Percentiles rank a stretch among this genome's conserved stretches.
phyloP scores from a whole-genome alignment of 2,329 filamentous ascomycete species.

The Beauveria australis region DNA sequence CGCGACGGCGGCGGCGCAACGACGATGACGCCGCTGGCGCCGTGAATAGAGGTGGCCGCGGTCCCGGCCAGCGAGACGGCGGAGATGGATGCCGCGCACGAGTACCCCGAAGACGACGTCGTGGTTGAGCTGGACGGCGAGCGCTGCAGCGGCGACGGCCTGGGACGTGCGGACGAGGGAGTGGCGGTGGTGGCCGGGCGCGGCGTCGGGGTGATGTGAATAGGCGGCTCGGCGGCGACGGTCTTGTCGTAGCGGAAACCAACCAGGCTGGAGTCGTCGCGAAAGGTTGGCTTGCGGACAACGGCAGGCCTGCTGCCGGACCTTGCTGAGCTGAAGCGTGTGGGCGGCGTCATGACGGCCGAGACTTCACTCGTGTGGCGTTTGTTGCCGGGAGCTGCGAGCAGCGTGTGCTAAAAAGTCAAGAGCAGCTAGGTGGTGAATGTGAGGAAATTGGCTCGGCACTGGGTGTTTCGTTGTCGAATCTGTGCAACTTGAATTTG shows the following conservation, averaged over 20 bases:
- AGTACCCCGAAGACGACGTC: slow-evolving; percentile 19
- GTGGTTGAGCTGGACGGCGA: slow-evolving; percentile 16
- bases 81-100: slow-evolving; percentile 10
- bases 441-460: not conserved
- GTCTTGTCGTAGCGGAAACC: slow-evolving; percentile 55
- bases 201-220: slow-evolving; percentile 35
- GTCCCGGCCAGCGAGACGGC: slow-evolving; percentile 10
- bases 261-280: slow-evolving; percentile 43
- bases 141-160: slow-evolving; percentile 11
- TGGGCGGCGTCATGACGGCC: not conserved
- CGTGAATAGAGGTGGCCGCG: slow-evolving; percentile 1
- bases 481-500: too few relatives aligned
- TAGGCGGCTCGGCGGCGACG: slow-evolving; percentile 47
- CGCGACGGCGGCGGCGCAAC: slow-evolving; percentile 19
- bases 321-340: not conserved
- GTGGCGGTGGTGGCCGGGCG: slow-evolving; percentile 7
- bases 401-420: not conserved
- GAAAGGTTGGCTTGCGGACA: slow-evolving; percentile 26
- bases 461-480: not conserved
- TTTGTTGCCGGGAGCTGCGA: not conserved
- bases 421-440: too few relatives aligned
- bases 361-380: not conserved
- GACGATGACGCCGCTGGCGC: slow-evolving; percentile 12
- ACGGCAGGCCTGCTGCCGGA: slow-evolving; percentile 23
- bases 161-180: slow-evolving; percentile 12